Conservation (phyloP, 768 basidiomycete genomes). For the Pleurotus tuoliensis region DNA sequence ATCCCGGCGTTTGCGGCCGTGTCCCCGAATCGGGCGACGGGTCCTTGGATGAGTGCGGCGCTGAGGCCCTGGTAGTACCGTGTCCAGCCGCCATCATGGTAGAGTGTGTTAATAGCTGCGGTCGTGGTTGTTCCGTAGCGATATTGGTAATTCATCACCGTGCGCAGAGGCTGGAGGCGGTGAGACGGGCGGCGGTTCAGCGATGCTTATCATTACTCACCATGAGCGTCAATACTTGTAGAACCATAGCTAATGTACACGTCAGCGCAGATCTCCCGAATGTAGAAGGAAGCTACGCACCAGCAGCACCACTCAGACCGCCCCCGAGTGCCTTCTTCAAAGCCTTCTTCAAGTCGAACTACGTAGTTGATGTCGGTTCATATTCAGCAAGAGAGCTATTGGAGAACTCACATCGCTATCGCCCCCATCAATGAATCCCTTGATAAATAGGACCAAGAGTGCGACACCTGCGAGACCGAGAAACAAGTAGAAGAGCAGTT, state of each 20-base stretch:
- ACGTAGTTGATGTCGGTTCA: slow-evolving; percentile 1
- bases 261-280: background rate
- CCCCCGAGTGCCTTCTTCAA: slow-evolving; percentile 85
- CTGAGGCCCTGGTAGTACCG: slow-evolving; percentile 87
- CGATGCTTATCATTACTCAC: slow-evolving; percentile 18
- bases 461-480: slow-evolving; percentile 32
- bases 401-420: slow-evolving; percentile 50
- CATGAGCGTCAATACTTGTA: slow-evolving; percentile 92
- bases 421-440: slow-evolving; percentile 65
- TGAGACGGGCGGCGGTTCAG: background rate
- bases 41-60: slow-evolving; percentile 86
- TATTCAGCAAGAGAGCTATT: background rate
- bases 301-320: slow-evolving; percentile 85
- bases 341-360: slow-evolving; percentile 81
- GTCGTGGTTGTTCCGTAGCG: slow-evolving; percentile 79
- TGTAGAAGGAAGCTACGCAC: slow-evolving; percentile 29
- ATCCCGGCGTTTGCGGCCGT: slow-evolving; percentile 94
- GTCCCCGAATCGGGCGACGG: slow-evolving; percentile 85
- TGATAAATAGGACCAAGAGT: slow-evolving; percentile 52
- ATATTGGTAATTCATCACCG: slow-evolving; percentile 97
- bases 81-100: slow-evolving; percentile 72
- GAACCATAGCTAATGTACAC: slow-evolving; percentile 69
- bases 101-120: slow-evolving; percentile 61
- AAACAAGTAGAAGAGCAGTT: slow-evolving; percentile 26
- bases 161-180: slow-evolving; percentile 72